Evolutionary conservation across 2,329 filamentous ascomycete genomes (phyloP).

Genomic region (Ascochyta rabiei): DNA sequence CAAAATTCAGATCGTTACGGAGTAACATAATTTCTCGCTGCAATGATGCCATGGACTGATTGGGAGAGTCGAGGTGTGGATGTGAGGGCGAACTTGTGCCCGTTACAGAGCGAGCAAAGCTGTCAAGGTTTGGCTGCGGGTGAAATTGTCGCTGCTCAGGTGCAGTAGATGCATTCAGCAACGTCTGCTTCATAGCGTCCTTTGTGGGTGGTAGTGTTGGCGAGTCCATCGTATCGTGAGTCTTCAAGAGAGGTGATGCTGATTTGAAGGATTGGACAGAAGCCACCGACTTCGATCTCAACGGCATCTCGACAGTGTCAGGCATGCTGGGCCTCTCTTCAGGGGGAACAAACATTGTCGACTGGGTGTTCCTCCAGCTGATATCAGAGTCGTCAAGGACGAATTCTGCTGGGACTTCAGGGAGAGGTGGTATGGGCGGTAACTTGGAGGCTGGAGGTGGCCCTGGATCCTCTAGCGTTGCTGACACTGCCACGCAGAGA

Average conservation of each 20-base stretch:
- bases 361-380: conserved; percentile 63
- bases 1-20: conserved; percentile 81
- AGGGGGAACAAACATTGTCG: conserved; percentile 52
- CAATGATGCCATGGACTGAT: conserved; percentile 56
- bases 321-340: conserved; percentile 29
- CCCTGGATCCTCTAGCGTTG: conserved; percentile 52
- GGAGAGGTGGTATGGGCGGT: conserved; percentile 55
- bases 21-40: conserved; percentile 77
- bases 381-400: conserved; percentile 38
- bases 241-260: conserved; percentile 55
- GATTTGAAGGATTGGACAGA: conserved; percentile 47
- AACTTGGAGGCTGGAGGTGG: conserved; percentile 55
- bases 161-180: conserved; percentile 22
- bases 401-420: conserved; percentile 40
- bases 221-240: conserved; percentile 60
- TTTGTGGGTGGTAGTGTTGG: conserved; percentile 64
- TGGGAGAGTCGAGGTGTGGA: conserved; percentile 36
- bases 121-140: conserved; percentile 39
- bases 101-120: conserved; percentile 38
- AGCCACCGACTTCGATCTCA: conserved; percentile 34
- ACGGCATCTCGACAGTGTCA: conserved; percentile 29
- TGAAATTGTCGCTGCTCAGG: conserved; percentile 26
- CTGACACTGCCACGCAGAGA: conserved; percentile 60
- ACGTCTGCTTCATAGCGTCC: conserved; percentile 32
- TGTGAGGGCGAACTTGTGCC: conserved; percentile 34